A percentile compares a stretch with the other conserved stretches of the same genome.
phyloP scores from a whole-genome alignment of 164 flowering plant genomes.

The Umbellularia californica region DNA sequence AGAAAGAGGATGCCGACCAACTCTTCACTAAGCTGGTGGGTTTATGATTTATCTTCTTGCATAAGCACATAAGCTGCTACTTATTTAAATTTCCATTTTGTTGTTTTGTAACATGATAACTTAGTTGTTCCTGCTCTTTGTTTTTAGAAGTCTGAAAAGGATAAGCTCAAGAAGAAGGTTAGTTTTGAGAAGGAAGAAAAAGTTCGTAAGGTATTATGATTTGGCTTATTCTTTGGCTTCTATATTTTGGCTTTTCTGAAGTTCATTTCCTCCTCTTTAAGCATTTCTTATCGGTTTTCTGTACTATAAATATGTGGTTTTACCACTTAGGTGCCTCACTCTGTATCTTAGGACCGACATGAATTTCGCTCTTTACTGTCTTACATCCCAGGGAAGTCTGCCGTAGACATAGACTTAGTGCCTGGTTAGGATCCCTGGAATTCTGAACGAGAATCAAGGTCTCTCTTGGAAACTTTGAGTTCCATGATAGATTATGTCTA shows the following conservation, averaged over 20 bases:
- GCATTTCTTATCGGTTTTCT: neutral
- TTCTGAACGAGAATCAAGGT: too few relatives aligned
- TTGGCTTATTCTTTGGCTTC: too few relatives aligned
- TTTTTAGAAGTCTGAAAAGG: conserved; percentile 30
- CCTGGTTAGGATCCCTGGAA: too few relatives aligned
- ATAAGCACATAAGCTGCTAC: neutral
- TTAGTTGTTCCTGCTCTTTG: neutral
- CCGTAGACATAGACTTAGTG: too few relatives aligned
- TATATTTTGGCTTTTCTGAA: too few relatives aligned
- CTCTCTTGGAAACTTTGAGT: neutral
- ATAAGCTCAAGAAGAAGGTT: conserved; percentile 28
- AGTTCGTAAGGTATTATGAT: conserved; percentile 25
- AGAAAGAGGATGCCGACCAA: conserved; percentile 18
- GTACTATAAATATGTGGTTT: too few relatives aligned
- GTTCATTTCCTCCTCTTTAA: neutral
- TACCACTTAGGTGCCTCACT: too few relatives aligned
- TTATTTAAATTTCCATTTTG: neutral
- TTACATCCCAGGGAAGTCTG: too few relatives aligned
- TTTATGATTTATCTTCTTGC: neutral
- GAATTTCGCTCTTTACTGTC: too few relatives aligned
- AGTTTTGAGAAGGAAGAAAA: conserved; percentile 30
- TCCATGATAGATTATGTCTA: neutral
- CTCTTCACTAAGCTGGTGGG: conserved; percentile 24
- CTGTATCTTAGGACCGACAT: too few relatives aligned
- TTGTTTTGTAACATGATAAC: neutral